A percentile compares a stretch with the other conserved stretches of the same genome.
Conservation (phyloP, 78 protist species). For the Anaeramoeba flamelloides region DNA sequence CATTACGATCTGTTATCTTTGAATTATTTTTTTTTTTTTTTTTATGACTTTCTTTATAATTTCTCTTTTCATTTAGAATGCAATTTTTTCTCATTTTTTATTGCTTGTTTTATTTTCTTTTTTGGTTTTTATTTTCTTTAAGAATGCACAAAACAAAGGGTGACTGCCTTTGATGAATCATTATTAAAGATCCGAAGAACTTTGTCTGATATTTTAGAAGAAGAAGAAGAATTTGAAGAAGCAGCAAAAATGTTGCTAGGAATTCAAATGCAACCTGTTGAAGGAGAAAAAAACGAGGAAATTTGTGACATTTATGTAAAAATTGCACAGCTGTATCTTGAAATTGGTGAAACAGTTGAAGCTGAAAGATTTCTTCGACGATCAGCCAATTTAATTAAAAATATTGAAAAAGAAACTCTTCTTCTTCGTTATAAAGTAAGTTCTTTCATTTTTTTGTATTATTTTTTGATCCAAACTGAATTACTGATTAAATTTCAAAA, state of each 20-base stretch:
- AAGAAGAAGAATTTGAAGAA: background rate
- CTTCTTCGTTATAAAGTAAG: constrained; percentile 6
- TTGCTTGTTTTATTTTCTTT: too few species aligned
- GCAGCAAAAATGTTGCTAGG: background rate
- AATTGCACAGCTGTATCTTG: constrained; percentile 54
- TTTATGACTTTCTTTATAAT: too few species aligned
- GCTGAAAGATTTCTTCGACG: constrained; percentile 51
- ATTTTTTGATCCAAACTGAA: too few species aligned
- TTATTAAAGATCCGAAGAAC: background rate
- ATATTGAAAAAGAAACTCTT: background rate
- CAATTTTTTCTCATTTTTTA: too few species aligned
- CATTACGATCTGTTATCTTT: too few species aligned
- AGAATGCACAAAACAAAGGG: too few species aligned
- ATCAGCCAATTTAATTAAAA: constrained; percentile 25
- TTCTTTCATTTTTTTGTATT: too few species aligned
- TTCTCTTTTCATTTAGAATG: too few species aligned
- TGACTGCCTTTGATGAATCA: constrained; percentile 45
- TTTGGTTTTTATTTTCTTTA: too few species aligned
- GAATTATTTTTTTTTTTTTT: too few species aligned
- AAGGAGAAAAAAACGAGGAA: background rate
- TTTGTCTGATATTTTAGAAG: background rate
- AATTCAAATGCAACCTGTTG: background rate
- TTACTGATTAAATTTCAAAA: too few species aligned
- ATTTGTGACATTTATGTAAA: constrained; percentile 37
- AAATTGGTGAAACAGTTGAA: constrained; percentile 47